Percentiles rank a stretch among this genome's conserved stretches.
phyloP scores from a whole-genome alignment of 495 filamentous ascomycete genomes.

The Hypoxylon subgilvum region DNA sequence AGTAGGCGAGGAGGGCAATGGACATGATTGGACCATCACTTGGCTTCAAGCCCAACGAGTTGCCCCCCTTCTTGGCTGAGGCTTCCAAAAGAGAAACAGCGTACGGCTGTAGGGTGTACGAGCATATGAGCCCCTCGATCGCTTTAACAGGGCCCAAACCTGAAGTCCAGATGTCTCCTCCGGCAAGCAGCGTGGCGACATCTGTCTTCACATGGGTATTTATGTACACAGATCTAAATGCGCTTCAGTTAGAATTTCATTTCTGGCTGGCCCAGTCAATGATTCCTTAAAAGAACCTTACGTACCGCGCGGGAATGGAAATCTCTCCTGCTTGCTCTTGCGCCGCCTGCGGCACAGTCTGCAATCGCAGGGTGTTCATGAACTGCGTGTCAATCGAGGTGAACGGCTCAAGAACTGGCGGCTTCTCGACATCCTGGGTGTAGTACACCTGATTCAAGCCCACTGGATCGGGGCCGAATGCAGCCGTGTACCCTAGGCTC shows the following conservation, averaged over 20 bases:
- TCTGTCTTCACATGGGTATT: conserved; percentile 32
- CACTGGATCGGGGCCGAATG: not conserved
- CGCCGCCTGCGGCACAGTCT: not conserved
- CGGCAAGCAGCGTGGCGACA: conserved; percentile 18
- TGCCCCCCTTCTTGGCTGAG: conserved; percentile 33
- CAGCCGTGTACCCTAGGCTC: conserved; percentile 5
- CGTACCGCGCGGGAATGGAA: too few species aligned
- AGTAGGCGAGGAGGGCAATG: conserved; percentile 22
- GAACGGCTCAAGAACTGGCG: conserved; percentile 20
- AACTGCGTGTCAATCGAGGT: conserved; percentile 14
- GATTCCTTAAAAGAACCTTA: too few species aligned
- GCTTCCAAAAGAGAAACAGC: conserved; percentile 25
- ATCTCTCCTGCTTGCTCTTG: conserved; percentile 1
- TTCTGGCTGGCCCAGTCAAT: too few species aligned
- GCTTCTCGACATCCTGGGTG: conserved; percentile 16
- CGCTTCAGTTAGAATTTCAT: too few species aligned
- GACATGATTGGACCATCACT: conserved; percentile 20
- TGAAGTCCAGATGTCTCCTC: conserved; percentile 9
- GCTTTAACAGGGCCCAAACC: conserved; percentile 17
- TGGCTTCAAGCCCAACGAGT: conserved; percentile 36
- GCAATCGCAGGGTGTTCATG: not conserved
- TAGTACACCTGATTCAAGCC: conserved; percentile 29
- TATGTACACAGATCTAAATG: conserved; percentile 21
- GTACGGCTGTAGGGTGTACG: conserved; percentile 40
- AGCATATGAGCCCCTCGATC: conserved; percentile 2